These are phyloP conservation scores for Vigna unguiculata DNA, from an alignment of 306 rosid genomes.

Conservation along the genomic window DNA sequence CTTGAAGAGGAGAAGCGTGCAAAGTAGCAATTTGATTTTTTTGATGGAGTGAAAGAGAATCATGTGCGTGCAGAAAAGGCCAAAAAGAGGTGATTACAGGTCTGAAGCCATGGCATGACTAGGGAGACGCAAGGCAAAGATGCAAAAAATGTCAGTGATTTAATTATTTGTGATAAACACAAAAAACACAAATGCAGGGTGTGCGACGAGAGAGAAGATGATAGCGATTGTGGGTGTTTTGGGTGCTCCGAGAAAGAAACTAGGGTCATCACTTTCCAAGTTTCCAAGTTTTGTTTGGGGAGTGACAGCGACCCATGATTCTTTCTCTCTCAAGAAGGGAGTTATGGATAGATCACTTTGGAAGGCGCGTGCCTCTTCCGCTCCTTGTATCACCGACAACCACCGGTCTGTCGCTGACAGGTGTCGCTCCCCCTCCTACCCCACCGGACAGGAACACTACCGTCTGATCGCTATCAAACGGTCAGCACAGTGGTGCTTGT, in stretches of 20 bases:
- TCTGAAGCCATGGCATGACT: slow-evolving; percentile 2
- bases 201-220: neutral
- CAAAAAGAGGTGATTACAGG: slow-evolving; percentile 48
- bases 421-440: slow-evolving; percentile 23
- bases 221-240: slow-evolving; percentile 39
- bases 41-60: slow-evolving; percentile 40
- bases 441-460: slow-evolving; percentile 6
- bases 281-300: slow-evolving; percentile 13
- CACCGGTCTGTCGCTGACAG: slow-evolving; percentile 54
- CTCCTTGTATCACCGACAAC: slow-evolving; percentile 46
- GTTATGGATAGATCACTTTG: slow-evolving; percentile 13
- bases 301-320: slow-evolving; percentile 57
- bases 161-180: slow-evolving; percentile 42
- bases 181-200: neutral
- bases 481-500: neutral
- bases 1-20: slow-evolving; percentile 18
- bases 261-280: neutral
- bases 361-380: slow-evolving; percentile 48
- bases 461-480: slow-evolving; percentile 29
- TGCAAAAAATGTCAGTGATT: slow-evolving; percentile 49
- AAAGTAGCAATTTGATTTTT: slow-evolving; percentile 10
- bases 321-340: slow-evolving; percentile 21
- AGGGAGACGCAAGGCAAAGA: slow-evolving; percentile 16
- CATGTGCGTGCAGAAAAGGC: slow-evolving; percentile 50
- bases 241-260: slow-evolving; percentile 24